Conservation (phyloP, 1,284 basidiomycete species). For the Apiotrichum mycotoxinovorans region DNA sequence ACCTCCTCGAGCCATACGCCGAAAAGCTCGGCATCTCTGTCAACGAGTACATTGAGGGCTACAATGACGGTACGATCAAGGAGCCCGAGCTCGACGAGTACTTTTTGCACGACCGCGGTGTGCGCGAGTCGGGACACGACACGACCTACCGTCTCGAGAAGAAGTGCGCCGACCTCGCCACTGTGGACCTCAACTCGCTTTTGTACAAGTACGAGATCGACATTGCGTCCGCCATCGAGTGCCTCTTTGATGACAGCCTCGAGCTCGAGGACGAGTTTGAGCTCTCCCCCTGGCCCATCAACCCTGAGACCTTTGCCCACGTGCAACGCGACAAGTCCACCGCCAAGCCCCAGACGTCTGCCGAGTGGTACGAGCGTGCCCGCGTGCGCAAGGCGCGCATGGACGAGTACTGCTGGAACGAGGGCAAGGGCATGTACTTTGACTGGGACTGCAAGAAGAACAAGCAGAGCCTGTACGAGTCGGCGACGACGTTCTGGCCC, state of each 20-base stretch:
- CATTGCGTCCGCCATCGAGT: constrained; percentile 87
- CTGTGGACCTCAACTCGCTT: constrained; percentile 87
- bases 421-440: constrained; percentile 88
- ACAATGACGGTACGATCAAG: constrained; percentile 76
- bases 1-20: constrained; percentile 92
- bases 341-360: constrained; percentile 63
- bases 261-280: constrained; percentile 88
- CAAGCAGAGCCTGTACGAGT: constrained; percentile 91
- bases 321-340: constrained; percentile 61
- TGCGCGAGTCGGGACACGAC: constrained; percentile 93
- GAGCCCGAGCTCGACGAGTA: constrained; percentile 94
- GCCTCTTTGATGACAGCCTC: constrained; percentile 87
- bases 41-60: constrained; percentile 94
- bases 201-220: constrained; percentile 88
- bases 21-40: constrained; percentile 90
- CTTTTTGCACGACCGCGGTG: constrained; percentile 93
- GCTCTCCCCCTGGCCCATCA: constrained; percentile 85
- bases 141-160: constrained; percentile 97
- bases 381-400: constrained; percentile 76
- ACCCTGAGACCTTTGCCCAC: constrained; percentile 67
- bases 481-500: constrained; percentile 91
- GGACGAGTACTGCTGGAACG: constrained; percentile 95
- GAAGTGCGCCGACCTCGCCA: constrained; percentile 85
- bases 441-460: constrained; percentile 91
- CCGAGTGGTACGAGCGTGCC: constrained; percentile 87